Base-by-base conservation (phyloP, 257 asterid species). In the Rhazya stricta region DNA sequence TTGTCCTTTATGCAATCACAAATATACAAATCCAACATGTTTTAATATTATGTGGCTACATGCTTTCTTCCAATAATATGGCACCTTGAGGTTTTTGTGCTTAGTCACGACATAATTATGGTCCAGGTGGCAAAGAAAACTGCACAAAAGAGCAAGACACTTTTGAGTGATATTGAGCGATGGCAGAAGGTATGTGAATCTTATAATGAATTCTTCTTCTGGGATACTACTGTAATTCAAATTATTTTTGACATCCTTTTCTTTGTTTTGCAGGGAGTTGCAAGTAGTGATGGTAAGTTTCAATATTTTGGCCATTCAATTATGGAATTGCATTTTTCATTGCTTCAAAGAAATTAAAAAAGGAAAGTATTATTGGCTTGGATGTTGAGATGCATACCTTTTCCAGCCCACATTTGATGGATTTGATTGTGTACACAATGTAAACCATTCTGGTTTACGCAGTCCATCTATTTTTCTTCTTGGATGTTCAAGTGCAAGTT, bases 131-230 rank as follows among this genome's bases (percentile, higher is more conserved):
- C 98, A 45, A 91, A 91, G 88, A 91, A 80, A 79, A 93, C 97
- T 70, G 97, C 98, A 51, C 92, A 91, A 77, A 93, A 90, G 79
- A 94, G 97, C 84, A 94, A 94, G 93, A 86, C 88, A 79, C 83
- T 94, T 57, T 83, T 91, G 74, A 89, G 91, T 76, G 98, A 94
- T 85, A 86, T 91, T 34, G 98, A 94, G 81, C 77, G 98, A 68
- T 91, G 98, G 98, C 98, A 94, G 84, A 93, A 94, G 92, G 98
- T 90, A 58, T 41, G 61, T 76, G 42, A 73, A 4, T 74, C 50
- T 66, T 27, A 39, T 37, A 66, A 11, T 15, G 16, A 9, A 66
- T 66, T 37, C 19, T 66, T 77, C 58, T 76, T 77, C 78, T 67
- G 41, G 58, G 21, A 23, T 71, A 39, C 57, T 51, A n/a, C 9